These are phyloP conservation scores for Ophiostoma pallidulum DNA, from an alignment of 2,329 filamentous ascomycete genomes.

Conservation along the genomic window DNA sequence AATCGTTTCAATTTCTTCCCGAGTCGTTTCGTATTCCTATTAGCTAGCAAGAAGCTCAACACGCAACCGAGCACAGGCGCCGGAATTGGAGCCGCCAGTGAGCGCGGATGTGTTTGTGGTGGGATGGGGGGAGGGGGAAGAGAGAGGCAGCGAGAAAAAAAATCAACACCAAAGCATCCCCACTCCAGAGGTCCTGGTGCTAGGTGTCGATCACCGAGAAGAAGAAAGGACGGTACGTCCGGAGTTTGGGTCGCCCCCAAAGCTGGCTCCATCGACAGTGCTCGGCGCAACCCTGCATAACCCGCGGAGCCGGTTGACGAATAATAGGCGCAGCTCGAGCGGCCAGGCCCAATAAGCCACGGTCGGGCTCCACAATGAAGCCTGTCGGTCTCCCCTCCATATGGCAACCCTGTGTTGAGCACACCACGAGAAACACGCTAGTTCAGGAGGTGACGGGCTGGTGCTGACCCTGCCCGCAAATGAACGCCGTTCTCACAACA, in stretches of 20 bases:
- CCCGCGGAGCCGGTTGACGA: slow-evolving; percentile 13
- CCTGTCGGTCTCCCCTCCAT: background rate
- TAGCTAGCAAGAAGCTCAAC: too few relatives aligned
- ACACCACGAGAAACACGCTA: background rate
- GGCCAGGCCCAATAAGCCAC: slow-evolving; percentile 4
- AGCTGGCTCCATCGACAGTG: slow-evolving; percentile 1
- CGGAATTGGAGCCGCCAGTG: too few relatives aligned
- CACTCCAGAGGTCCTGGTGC: too few relatives aligned
- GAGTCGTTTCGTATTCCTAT: too few relatives aligned
- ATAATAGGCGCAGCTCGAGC: slow-evolving; percentile 12
- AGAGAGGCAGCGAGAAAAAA: background rate
- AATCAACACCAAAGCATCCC: too few relatives aligned
- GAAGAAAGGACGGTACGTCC: too few relatives aligned
- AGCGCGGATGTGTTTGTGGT: too few relatives aligned
- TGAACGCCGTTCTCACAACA: background rate
- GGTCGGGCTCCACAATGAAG: slow-evolving; percentile 1
- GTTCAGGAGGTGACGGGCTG: background rate
- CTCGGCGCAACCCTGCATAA: slow-evolving; percentile 9
- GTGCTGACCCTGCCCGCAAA: background rate
- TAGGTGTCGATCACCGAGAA: background rate
- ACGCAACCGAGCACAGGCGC: too few relatives aligned
- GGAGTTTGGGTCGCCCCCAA: too few relatives aligned
- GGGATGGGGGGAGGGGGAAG: background rate
- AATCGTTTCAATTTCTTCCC: too few relatives aligned
- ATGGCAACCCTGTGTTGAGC: background rate